These are phyloP conservation scores for Petunia secreta DNA, from an alignment of 257 asterid species.

Conservation along the genomic window DNA sequence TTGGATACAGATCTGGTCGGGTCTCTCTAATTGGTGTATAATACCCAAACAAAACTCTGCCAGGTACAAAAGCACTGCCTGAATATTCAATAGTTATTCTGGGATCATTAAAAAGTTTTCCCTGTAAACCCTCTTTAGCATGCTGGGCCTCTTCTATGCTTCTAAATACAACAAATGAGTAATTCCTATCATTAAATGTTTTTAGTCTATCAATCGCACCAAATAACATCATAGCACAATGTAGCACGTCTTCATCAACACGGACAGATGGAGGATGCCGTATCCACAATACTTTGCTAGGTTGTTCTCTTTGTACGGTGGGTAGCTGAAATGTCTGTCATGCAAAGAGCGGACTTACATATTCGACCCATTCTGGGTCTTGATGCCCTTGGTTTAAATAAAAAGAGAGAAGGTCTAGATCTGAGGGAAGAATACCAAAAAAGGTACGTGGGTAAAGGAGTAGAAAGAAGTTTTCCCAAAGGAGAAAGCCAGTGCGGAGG, in stretches of 20 bases:
- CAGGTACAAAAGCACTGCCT: constrained; percentile 54
- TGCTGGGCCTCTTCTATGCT: constrained; percentile 92
- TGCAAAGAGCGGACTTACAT: constrained; percentile 30
- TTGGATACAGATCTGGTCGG: constrained; percentile 38
- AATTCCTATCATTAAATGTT: constrained; percentile 68
- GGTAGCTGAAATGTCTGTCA: constrained; percentile 59
- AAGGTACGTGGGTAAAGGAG: no score
- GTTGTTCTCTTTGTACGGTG: constrained; percentile 53
- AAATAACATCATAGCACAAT: constrained; percentile 88
- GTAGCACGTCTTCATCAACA: constrained; percentile 91
- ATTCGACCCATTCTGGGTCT: no score
- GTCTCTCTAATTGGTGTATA: constrained; percentile 59
- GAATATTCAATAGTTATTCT: constrained; percentile 78
- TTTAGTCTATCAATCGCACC: constrained; percentile 94
- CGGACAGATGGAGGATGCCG: constrained; percentile 82
- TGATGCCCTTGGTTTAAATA: no score
- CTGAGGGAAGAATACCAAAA: no score
- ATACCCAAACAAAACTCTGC: constrained; percentile 41
- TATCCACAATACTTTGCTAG: constrained; percentile 71
- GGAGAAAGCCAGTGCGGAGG: no score
- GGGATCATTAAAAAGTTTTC: constrained; percentile 88
- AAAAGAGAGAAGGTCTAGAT: no score
- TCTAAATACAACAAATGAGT: constrained; percentile 87
- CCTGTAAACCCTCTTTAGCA: constrained; percentile 97
- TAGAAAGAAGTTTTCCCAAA: no score